phyloP scores from a whole-genome alignment of 148 eudicot genomes.

The Euryodendron excelsum region DNA sequence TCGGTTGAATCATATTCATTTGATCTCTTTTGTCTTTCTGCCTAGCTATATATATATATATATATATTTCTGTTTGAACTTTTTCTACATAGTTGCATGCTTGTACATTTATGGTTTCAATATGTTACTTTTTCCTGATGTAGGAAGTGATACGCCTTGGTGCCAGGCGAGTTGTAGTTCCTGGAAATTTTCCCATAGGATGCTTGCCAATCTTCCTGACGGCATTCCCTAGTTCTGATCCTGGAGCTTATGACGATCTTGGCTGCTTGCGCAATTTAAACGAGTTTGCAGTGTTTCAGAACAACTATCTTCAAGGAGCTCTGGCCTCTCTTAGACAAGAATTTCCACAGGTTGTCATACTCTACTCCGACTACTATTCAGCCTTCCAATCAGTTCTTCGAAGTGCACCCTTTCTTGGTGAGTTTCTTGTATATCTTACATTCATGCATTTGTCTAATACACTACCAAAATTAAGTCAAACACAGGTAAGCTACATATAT shows the following conservation, averaged over 20 bases:
- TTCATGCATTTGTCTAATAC: neutral
- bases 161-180: slow-evolving; percentile 20
- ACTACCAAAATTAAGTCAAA: no score
- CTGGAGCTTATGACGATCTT: slow-evolving; percentile 19
- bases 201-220: slow-evolving; percentile 23
- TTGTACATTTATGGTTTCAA: no score
- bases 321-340: slow-evolving; percentile 11
- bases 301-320: slow-evolving; percentile 16
- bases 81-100: no score
- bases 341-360: slow-evolving; percentile 17
- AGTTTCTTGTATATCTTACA: neutral
- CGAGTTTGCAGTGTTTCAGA: slow-evolving; percentile 15
- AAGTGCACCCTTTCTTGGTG: neutral
- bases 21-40: no score
- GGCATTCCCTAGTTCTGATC: slow-evolving; percentile 3
- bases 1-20: no score
- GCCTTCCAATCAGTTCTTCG: slow-evolving; percentile 15
- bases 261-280: slow-evolving; percentile 19
- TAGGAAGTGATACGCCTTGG: slow-evolving; percentile 16
- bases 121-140: neutral
- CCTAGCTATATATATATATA: no score
- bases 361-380: slow-evolving; percentile 18
- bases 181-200: slow-evolving; percentile 27
- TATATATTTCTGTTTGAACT: no score
- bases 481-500: neutral